A percentile compares a stretch with the other conserved stretches of the same genome.
These are phyloP conservation scores for Ochromonadaceae sp. DNA, from an alignment of 352 stramenopile genomes.

Conservation along the genomic window DNA sequence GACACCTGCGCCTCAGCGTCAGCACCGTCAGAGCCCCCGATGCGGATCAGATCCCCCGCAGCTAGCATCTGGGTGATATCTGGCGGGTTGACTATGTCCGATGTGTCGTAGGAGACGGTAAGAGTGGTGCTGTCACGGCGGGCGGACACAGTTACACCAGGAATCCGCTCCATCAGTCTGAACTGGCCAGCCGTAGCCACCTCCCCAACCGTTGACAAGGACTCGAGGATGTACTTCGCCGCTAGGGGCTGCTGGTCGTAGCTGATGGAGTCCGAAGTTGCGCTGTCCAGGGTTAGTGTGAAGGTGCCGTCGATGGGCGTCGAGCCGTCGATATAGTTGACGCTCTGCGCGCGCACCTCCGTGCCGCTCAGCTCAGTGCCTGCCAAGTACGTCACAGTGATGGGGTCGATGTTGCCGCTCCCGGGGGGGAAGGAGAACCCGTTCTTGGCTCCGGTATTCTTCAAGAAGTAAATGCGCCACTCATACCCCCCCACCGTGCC, in stretches of 20 bases:
- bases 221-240: constrained; percentile 40
- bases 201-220: constrained; percentile 41
- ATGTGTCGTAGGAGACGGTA: constrained; percentile 37
- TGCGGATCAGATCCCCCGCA: constrained; percentile 43
- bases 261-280: constrained; percentile 35
- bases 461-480: constrained; percentile 50
- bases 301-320: constrained; percentile 42
- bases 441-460: constrained; percentile 43
- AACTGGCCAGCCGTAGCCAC: constrained; percentile 38
- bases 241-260: constrained; percentile 40
- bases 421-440: constrained; percentile 52
- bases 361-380: constrained; percentile 21
- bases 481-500: constrained; percentile 54
- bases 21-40: constrained; percentile 36
- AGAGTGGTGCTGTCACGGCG: constrained; percentile 17
- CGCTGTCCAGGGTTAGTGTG: constrained; percentile 33
- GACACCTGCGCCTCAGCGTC: constrained; percentile 16
- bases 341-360: constrained; percentile 11
- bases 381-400: constrained; percentile 33
- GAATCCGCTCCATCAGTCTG: constrained; percentile 34
- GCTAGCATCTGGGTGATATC: constrained; percentile 42
- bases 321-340: constrained; percentile 32
- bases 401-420: constrained; percentile 43
- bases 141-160: constrained; percentile 28
- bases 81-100: constrained; percentile 29